phyloP scores from a whole-genome alignment of 176 grass and related monocot species.

The Rhynchospora pubera region DNA sequence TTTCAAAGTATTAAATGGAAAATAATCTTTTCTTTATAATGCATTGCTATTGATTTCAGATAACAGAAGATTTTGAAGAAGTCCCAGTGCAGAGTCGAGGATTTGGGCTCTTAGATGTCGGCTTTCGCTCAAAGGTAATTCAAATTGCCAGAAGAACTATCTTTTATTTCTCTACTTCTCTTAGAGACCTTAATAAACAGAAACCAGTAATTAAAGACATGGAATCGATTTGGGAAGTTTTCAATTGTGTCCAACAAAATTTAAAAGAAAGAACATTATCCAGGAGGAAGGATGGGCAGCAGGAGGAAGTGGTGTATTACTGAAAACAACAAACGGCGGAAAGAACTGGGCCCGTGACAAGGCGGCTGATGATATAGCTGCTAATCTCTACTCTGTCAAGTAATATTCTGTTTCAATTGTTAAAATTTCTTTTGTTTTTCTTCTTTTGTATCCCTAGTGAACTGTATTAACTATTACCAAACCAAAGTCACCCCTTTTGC shows the following conservation, averaged over 20 bases:
- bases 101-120: slow-evolving; percentile 93
- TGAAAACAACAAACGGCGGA: slow-evolving; percentile 74
- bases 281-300: slow-evolving; percentile 96
- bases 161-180: neutral
- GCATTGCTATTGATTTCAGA: slow-evolving; percentile 33
- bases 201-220: neutral
- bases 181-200: neutral
- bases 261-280: neutral
- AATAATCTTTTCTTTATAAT: neutral
- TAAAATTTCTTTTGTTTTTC: neutral
- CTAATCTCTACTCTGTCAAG: slow-evolving; percentile 94
- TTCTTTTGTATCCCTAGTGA: neutral
- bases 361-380: slow-evolving; percentile 82
- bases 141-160: neutral
- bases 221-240: neutral
- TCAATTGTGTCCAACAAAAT: neutral
- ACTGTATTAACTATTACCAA: neutral
- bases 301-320: slow-evolving; percentile 69
- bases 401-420: slow-evolving; percentile 24
- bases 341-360: slow-evolving; percentile 91
- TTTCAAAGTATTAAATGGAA: neutral
- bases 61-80: slow-evolving; percentile 92
- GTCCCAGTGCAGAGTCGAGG: slow-evolving; percentile 81
- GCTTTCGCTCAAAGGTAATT: slow-evolving; percentile 77
- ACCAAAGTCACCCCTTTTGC: neutral